Evolutionary conservation across 75 land plant genomes (phyloP), one percentile per base, ranked within the genome.

Genomic region (Pinus tabuliformis): DNA sequence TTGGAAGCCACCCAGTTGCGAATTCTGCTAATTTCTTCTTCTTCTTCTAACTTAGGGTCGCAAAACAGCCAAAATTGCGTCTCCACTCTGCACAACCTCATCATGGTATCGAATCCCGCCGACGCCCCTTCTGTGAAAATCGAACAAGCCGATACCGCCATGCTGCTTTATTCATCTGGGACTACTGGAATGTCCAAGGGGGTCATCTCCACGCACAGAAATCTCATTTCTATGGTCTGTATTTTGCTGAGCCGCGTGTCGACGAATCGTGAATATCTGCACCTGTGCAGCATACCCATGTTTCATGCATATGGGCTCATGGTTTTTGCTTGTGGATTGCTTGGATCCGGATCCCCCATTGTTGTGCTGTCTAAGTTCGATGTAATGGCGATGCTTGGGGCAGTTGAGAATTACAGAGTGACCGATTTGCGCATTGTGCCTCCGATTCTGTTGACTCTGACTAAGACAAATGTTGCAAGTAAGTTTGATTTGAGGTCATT

Each of bases 141-240:
- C 15, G 33, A 13, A 3, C 95, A 85, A 71, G 58, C 72, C 5
- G 91, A 89, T 73, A 81, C 87, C 0, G 93, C 89, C 5, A 85
- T 88, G 21, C 73, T 90, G 15, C 82, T 91, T 1, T 93, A 89
- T 74, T 93, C 93, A 0, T 93, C 96, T 3, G 93, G 96, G 7
- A 93, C 96, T 1, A 93, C 95, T 11, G 91, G 91, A n/a, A 61
- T 28, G 6, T 82, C 86, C 81, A 93, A 93, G 62, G 96, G 93
- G 0, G 92, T 89, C 12, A 63, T 88, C 18, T 73, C 80, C 57
- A 84, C 89, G 78, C 77, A 66, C 73, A 57, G 83, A 39, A 91
- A 85, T 57, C 30, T 89, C 60, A 85, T 89, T n/a, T 57, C 81
- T 15, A 39, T 45, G 52, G 59, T 68, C 5, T 18, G 45, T 71